Evolutionary conservation across 202 grass and related monocot genomes (phyloP), one percentile per base, ranked within the genome.

Genomic region (Zizania palustris): DNA sequence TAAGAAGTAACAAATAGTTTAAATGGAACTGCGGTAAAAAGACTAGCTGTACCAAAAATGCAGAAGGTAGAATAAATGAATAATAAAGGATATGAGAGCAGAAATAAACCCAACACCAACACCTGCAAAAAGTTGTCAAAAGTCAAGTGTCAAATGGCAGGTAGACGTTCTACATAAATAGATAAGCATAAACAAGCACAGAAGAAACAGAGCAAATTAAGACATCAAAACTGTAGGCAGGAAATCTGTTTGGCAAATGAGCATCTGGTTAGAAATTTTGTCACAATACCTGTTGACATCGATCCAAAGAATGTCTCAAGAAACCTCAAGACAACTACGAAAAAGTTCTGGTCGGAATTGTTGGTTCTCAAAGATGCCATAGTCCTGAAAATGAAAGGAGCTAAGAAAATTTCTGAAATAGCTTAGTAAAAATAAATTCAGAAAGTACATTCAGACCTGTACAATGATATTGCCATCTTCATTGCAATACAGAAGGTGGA

Each of bases 381-480:
- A 36, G 85, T 92, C 89, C 89, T 92, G 83, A 86, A 67, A 55
- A 71, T 49, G 73, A 42, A 80, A 71, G 33, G 61, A 64, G 72
- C 63, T 56, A 63, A 86, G 43, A 73, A 16, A 60, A 45, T 69
- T 60, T 49, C 63, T 11, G 28, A 36, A 58, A 62, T 51, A 67
- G 8, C 45, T 73, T 55, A 35, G 1, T 78, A 73, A 22, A 50
- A 66, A 55, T 50, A 75, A 1, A 12, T 45, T 69, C 11, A 39
- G 7, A 58, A 76, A 62, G 12, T 79, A 5, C 9, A 28, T 77
- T 38, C 80, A 83, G 41, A 89, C 90, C 90, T 93, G 86, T 89
- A 93, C 77, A 93, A 82, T 58, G 90, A 93, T 46, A 93, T 93
- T 45, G 86, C 90, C 90, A 93, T 84, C 90, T 93, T 72, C 73